Evolutionary conservation across 208 protist species (phyloP).

Genomic region (Tritrichomonas musculus): DNA sequence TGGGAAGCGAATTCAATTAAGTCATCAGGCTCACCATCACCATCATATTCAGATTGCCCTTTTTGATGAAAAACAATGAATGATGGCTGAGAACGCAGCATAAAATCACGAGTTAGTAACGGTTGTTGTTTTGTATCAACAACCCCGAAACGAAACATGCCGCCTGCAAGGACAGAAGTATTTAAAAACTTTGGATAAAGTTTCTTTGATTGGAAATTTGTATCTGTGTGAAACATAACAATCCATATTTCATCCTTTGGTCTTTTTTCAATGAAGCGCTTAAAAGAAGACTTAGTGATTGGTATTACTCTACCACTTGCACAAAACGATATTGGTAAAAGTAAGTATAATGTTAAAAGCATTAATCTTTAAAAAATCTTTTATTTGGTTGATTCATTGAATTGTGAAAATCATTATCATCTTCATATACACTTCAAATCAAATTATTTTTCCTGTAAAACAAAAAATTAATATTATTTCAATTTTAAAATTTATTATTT

Average conservation of each 20-base stretch:
- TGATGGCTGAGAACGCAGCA: not conserved
- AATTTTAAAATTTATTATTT: too few species aligned
- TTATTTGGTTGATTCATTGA: too few species aligned
- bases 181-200: not conserved
- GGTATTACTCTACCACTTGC: too few species aligned
- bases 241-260: conserved; percentile 6
- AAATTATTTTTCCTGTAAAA: too few species aligned
- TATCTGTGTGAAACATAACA: conserved; percentile 22
- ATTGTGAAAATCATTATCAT: too few species aligned
- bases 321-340: too few species aligned
- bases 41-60: not conserved
- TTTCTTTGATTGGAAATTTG: not conserved
- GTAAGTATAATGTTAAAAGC: too few species aligned
- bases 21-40: not conserved
- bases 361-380: too few species aligned
- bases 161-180: not conserved
- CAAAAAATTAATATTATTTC: too few species aligned
- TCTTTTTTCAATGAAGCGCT: too few species aligned
- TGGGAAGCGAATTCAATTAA: not conserved
- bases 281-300: too few species aligned
- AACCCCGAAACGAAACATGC: not conserved
- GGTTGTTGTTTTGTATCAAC: not conserved
- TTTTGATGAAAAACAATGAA: not conserved
- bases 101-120: not conserved
- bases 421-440: too few species aligned